Evolutionary conservation across 75 land plant genomes (phyloP), one percentile per base, ranked within the genome.

Genomic region (Cupressus sempervirens): DNA sequence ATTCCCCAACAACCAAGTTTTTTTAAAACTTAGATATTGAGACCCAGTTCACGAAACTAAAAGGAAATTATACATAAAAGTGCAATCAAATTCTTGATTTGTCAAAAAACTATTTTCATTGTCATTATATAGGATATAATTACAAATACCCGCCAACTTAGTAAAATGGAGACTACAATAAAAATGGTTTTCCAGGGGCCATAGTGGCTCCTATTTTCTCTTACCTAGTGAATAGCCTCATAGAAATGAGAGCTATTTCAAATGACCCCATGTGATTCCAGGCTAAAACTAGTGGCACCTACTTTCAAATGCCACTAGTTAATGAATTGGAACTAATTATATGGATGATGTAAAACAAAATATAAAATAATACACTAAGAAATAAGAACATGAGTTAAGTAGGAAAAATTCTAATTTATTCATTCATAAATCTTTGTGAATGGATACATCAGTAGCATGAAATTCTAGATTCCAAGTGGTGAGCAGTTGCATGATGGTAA

Each of bases 141-240:
- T n/a, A 26, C 45, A 26, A 3, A 79, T 43, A 70, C 32, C 35
- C 43, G n/a, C 46, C 40, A 40, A 26, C 50, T 79, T 23, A 79
- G 26, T 50, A 79, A 43, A 79, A 26, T 8, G 30, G 43, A 12
- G 26, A 79, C 48, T 30, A 79, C 81, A n/a, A 43, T 43, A 40
- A 20, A 38, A 2, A 43, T 23, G 48, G 50, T 20, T 45, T n/a
- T 26, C 26, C n/a, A n/a, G 3, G 26, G n/a, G 50, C 11, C 50
- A 79, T n/a, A 43, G 48, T 43, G 29, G 48, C 48, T 48, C 12
- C 23, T 8, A 26, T 43, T 43, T 48, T 30, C n/a, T 43, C 41
- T 18, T 43, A 77, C 48, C 26, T 48, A 10, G n/a, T 77, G 81
- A 77, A 77, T 77, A 41, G 81, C 30, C 50, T 77, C 48, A 77